These are phyloP conservation scores for Colletotrichum lupini DNA, from an alignment of 2,329 filamentous ascomycete genomes.

Conservation along the genomic window DNA sequence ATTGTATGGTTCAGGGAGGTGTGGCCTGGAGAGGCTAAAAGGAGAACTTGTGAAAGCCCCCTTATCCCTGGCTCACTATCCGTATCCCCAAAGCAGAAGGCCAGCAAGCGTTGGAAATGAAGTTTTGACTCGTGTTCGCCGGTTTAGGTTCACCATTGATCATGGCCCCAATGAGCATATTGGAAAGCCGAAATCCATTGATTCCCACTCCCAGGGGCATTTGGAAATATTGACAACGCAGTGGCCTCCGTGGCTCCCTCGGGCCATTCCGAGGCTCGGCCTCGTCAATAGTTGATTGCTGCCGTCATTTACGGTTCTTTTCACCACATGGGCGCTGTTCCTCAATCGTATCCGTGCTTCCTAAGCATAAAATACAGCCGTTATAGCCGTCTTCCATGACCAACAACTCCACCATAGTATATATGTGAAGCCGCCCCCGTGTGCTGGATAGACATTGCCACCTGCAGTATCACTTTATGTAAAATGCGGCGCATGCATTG, in stretches of 20 bases:
- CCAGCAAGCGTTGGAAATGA: constrained; percentile 6
- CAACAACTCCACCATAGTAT: neutral
- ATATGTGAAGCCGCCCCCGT: constrained; percentile 14
- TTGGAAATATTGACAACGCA: neutral
- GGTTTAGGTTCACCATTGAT: neutral
- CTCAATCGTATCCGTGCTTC: neutral
- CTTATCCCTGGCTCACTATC: constrained; percentile 4
- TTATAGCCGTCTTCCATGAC: neutral
- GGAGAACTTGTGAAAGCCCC: neutral
- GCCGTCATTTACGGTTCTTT: neutral
- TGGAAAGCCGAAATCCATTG: constrained; percentile 3
- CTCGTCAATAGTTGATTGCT: neutral
- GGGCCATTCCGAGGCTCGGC: neutral
- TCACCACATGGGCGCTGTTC: neutral
- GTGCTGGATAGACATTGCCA: constrained; percentile 18
- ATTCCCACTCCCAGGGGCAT: neutral
- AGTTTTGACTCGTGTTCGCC: constrained; percentile 23
- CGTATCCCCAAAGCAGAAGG: constrained; percentile 12
- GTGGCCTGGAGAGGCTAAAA: neutral
- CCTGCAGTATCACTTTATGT: constrained; percentile 9
- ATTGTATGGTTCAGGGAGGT: neutral
- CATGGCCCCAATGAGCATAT: constrained; percentile 12
- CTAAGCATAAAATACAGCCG: neutral
- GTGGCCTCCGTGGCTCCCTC: neutral
- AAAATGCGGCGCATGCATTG: neutral